Percentiles rank a stretch among this genome's conserved stretches.
Evolutionary conservation across 2,329 filamentous ascomycete genomes (phyloP).

Genomic region (Xylariaceae sp.): DNA sequence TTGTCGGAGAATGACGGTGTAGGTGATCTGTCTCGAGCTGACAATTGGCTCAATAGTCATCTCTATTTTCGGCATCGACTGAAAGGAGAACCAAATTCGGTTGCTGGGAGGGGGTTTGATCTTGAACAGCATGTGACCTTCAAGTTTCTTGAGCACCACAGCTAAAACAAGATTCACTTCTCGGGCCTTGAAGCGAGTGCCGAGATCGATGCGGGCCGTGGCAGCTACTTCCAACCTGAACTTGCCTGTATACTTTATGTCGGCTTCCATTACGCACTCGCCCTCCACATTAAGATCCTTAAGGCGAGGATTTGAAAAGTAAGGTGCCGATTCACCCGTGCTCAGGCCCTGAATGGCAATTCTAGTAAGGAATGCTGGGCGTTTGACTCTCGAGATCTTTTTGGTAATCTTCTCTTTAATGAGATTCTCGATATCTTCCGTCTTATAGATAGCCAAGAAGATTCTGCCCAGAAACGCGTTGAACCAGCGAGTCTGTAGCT

Average conservation of each 20-base stretch:
- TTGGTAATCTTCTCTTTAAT: conserved; percentile 86
- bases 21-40: conserved; percentile 91
- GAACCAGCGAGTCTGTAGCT: conserved; percentile 85
- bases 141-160: conserved; percentile 76
- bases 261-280: conserved; percentile 80
- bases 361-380: conserved; percentile 82
- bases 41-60: conserved; percentile 95
- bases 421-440: conserved; percentile 71
- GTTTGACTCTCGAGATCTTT: conserved; percentile 91
- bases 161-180: conserved; percentile 88
- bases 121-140: conserved; percentile 79
- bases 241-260: conserved; percentile 84
- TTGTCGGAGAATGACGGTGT: conserved; percentile 82
- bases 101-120: conserved; percentile 96
- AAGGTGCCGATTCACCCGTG: conserved; percentile 80
- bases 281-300: conserved; percentile 90
- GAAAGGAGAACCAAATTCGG: conserved; percentile 91
- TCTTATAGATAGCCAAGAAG: conserved; percentile 85
- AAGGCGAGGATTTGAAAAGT: conserved; percentile 82
- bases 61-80: conserved; percentile 89
- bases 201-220: conserved; percentile 88
- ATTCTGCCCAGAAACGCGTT: conserved; percentile 86
- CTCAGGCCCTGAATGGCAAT: conserved; percentile 80
- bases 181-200: conserved; percentile 79
- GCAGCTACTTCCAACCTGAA: conserved; percentile 87